phyloP scores from a whole-genome alignment of 2,329 filamentous ascomycete species.

The Arthrobotrys megalospora region DNA sequence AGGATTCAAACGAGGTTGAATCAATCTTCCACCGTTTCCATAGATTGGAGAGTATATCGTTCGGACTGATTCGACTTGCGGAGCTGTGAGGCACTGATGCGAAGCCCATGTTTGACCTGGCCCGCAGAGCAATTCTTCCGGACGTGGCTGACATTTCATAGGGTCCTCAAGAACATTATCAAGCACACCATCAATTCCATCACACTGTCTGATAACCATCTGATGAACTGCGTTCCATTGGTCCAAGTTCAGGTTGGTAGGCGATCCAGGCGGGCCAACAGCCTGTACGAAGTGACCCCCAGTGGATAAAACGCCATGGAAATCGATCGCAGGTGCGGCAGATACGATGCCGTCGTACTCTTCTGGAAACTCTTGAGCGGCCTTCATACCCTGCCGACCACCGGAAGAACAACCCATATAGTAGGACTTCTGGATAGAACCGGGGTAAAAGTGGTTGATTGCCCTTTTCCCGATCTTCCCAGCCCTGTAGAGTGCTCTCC shows the following conservation, averaged over 20 bases:
- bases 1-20: conserved; percentile 62
- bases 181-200: conserved; percentile 69
- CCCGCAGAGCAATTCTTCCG: conserved; percentile 66
- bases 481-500: conserved; percentile 42
- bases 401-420: conserved; percentile 71
- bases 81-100: conserved; percentile 64
- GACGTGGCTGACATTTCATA: conserved; percentile 66
- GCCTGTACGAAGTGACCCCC: conserved; percentile 60
- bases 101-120: conserved; percentile 38
- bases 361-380: conserved; percentile 69
- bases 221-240: conserved; percentile 66
- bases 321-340: conserved; percentile 68
- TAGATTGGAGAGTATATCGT: conserved; percentile 66
- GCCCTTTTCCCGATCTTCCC: conserved; percentile 33
- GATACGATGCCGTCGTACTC: conserved; percentile 71
- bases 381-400: conserved; percentile 70
- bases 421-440: conserved; percentile 67
- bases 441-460: conserved; percentile 39
- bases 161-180: conserved; percentile 70
- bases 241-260: conserved; percentile 62
- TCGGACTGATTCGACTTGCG: conserved; percentile 66
- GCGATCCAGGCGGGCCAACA: conserved; percentile 63
- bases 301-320: conserved; percentile 66
- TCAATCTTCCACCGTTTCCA: conserved; percentile 65
- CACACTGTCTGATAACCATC: conserved; percentile 70